These are phyloP conservation scores for Rostrohypoxylon terebratum DNA, from an alignment of 495 filamentous ascomycete genomes.

Conservation along the genomic window DNA sequence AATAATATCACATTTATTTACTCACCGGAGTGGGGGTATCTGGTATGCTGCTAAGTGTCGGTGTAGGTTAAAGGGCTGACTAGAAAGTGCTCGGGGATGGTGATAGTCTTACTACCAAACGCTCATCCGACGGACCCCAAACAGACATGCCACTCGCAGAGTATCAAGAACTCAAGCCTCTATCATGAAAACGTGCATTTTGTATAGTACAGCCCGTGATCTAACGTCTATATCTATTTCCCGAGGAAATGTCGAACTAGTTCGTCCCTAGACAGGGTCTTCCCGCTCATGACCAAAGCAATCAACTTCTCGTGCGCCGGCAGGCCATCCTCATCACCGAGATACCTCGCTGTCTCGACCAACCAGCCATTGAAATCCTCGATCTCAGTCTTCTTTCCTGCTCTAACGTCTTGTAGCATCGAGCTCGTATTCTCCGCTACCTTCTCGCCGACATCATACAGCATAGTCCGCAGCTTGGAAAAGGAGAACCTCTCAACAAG, in stretches of 20 bases:
- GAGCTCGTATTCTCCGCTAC: slow-evolving; percentile 77
- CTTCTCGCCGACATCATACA: slow-evolving; percentile 63
- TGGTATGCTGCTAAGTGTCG: too few species aligned
- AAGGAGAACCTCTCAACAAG: slow-evolving; percentile 53
- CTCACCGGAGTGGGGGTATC: too few species aligned
- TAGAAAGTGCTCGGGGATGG: not conserved
- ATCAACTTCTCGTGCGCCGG: slow-evolving; percentile 49
- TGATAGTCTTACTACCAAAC: not conserved
- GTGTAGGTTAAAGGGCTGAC: too few species aligned
- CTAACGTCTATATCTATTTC: not conserved
- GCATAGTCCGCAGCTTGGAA: slow-evolving; percentile 34
- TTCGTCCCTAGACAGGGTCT: slow-evolving; percentile 34
- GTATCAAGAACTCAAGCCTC: not conserved
- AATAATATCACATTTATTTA: too few species aligned
- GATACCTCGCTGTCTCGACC: slow-evolving; percentile 54
- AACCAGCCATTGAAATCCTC: slow-evolving; percentile 89
- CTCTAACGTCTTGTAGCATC: slow-evolving; percentile 82
- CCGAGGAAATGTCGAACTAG: slow-evolving; percentile 30
- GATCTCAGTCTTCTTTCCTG: slow-evolving; percentile 76
- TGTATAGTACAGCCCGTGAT: not conserved
- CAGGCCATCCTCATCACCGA: slow-evolving; percentile 38
- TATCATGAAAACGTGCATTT: not conserved
- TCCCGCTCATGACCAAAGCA: slow-evolving; percentile 43
- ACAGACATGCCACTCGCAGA: not conserved
- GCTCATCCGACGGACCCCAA: not conserved